phyloP scores from a whole-genome alignment of 495 filamentous ascomycete species.

The Aspergillus olivimuriae region DNA sequence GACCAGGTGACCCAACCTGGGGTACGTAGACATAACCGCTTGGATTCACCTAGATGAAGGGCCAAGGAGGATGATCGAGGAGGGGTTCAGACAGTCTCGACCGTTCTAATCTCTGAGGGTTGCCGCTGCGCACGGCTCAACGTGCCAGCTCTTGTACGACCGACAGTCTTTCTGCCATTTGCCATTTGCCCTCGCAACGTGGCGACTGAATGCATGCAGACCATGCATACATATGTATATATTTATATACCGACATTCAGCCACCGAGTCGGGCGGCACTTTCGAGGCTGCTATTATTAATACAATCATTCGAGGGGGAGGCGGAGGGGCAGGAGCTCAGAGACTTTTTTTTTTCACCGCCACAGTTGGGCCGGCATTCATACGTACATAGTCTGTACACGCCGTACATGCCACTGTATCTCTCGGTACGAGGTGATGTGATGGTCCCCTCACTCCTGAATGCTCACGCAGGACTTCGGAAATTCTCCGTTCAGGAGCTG shows the following conservation, averaged over 20 bases:
- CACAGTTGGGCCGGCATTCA: constrained; percentile 7
- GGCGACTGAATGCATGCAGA: constrained; percentile 8
- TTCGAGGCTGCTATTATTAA: too few species aligned
- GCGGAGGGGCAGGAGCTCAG: background rate
- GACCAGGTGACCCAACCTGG: too few species aligned
- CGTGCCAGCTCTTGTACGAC: constrained; percentile 3
- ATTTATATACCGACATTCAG: background rate
- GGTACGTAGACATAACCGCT: too few species aligned
- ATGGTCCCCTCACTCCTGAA: too few species aligned
- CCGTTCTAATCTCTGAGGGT: background rate
- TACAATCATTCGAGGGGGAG: constrained; percentile 6
- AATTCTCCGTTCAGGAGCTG: too few species aligned
- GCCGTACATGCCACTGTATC: too few species aligned
- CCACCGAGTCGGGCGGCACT: too few species aligned
- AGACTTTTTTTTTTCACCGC: constrained; percentile 10
- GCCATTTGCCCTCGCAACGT: constrained; percentile 8
- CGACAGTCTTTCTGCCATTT: background rate
- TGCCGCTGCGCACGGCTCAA: background rate
- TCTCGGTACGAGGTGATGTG: too few species aligned
- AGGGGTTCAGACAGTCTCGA: too few species aligned
- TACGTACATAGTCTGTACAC: background rate
- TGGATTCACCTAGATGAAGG: too few species aligned
- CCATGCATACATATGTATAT: background rate
- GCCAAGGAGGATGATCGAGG: too few species aligned
- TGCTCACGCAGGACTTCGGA: too few species aligned